Evolutionary conservation across 1,284 basidiomycete species (phyloP), one percentile per base, ranked within the genome.

Genomic region (Papiliotrema terrestris): DNA sequence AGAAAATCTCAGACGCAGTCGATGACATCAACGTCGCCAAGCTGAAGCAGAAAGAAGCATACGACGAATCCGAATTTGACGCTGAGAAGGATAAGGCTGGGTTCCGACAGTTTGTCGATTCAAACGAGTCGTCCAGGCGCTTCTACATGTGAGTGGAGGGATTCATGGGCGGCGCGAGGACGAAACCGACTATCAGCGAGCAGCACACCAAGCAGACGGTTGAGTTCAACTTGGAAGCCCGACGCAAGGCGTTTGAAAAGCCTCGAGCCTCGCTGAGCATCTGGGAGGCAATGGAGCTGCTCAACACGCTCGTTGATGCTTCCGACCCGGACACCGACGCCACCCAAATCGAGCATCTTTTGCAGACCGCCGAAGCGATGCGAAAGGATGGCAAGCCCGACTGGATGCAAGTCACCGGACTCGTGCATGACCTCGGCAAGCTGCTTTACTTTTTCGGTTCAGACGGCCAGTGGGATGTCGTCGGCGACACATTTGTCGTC

Each of bases 281-380:
- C 26, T 52, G 51, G 51, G 41, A 52, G 35, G 51, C 51, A 5
- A 52, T 52, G 51, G 51, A 52, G 42, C 42, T 52, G n/a, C 23
- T 52, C 4, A 41, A 41, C 39, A 41, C 39, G 6, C 15, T 41
- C 6, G 39, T 41, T 8, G 39, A 41, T 41, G 39, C 39, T n/a
- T 41, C 88, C 8, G 91, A 71, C 58, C 72, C 70, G 14, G 68
- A 74, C 61, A 73, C 72, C 20, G 66, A 57, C 55, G 78, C 90
- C 23, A 85, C 87, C 20, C 91, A 95, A 76, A 92, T 94, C 48
- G 88, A 92, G 67, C 91, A 94, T 72, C 81, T 93, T 1, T 81
- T 94, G 1, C 91, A 94, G 73, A 94, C 91, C 0, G 91, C 91
- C 32, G 91, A 94, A 71, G 89, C 91, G 2, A 93, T 94, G 63